phyloP scores from a whole-genome alignment of 805 yeast species.

The Schizosaccharomyces japonicus region DNA sequence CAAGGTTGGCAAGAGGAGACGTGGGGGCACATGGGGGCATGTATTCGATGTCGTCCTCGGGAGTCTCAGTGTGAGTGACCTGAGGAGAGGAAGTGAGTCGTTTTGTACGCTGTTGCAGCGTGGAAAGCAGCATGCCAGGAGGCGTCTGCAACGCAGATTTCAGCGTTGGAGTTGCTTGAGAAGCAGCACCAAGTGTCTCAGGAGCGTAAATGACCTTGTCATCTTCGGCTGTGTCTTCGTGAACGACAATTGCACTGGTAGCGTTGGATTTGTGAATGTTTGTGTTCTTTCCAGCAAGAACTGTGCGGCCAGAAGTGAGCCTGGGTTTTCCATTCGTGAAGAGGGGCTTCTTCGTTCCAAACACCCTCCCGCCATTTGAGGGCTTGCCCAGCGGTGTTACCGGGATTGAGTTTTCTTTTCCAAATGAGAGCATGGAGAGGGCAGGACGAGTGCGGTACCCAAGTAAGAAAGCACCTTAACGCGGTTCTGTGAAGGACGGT shows the following conservation, averaged over 20 bases:
- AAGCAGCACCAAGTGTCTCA: neutral
- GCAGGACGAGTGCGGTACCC: too few species aligned
- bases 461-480: too few species aligned
- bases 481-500: too few species aligned
- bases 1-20: neutral
- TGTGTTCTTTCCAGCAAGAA: neutral
- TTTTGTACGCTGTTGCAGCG: neutral
- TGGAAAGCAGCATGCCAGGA: neutral
- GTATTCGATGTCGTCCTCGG: neutral
- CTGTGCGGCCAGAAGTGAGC: neutral
- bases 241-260: too few species aligned
- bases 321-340: neutral
- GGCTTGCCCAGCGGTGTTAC: neutral
- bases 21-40: neutral
- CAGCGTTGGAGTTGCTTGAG: too few species aligned
- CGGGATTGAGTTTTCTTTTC: conserved; percentile 2
- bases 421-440: conserved; percentile 2
- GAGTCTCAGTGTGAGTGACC: neutral
- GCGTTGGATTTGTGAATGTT: neutral
- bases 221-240: neutral
- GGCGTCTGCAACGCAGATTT: too few species aligned
- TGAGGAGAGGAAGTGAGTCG: neutral
- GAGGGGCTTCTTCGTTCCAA: neutral
- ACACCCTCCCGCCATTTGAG: neutral
- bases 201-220: neutral